phyloP scores from a whole-genome alignment of 1,284 basidiomycete genomes.

The Papiliotrema flavescens region DNA sequence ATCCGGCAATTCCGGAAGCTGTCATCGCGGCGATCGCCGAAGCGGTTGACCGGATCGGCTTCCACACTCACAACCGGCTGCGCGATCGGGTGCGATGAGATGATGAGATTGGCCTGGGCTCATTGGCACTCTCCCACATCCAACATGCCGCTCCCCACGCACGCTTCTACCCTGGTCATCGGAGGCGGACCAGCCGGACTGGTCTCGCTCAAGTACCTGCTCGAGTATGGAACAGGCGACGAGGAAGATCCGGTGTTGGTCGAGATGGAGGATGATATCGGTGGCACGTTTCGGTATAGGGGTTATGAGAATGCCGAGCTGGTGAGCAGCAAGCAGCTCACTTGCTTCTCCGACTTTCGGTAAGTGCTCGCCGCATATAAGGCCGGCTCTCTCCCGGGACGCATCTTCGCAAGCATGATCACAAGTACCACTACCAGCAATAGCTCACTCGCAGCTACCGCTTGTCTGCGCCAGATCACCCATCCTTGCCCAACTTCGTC shows the following conservation, averaged over 20 bases:
- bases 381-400: too few species aligned
- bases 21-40: too few species aligned
- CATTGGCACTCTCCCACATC: too few species aligned
- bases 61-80: too few species aligned
- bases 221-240: conserved; percentile 50
- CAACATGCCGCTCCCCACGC: conserved; percentile 12
- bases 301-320: conserved; percentile 55
- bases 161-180: conserved; percentile 43
- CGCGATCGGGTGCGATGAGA: too few species aligned
- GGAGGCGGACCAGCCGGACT: conserved; percentile 63
- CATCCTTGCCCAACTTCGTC: conserved; percentile 59
- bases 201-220: conserved; percentile 59
- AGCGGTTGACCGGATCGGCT: too few species aligned
- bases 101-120: too few species aligned
- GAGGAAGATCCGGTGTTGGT: conserved; percentile 55
- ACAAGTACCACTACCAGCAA: background rate
- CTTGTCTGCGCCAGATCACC: conserved; percentile 57
- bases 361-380: conserved; percentile 6
- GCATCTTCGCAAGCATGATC: too few species aligned
- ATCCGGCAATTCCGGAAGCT: too few species aligned
- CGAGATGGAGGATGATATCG: conserved; percentile 62
- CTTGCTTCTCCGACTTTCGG: conserved; percentile 63
- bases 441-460: conserved; percentile 27
- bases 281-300: conserved; percentile 57
- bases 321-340: conserved; percentile 54